These are phyloP conservation scores for fission yeast (Schizosaccharomyces pombe) DNA, from an alignment of 805 yeast genomes.

Conservation along the genomic window DNA sequence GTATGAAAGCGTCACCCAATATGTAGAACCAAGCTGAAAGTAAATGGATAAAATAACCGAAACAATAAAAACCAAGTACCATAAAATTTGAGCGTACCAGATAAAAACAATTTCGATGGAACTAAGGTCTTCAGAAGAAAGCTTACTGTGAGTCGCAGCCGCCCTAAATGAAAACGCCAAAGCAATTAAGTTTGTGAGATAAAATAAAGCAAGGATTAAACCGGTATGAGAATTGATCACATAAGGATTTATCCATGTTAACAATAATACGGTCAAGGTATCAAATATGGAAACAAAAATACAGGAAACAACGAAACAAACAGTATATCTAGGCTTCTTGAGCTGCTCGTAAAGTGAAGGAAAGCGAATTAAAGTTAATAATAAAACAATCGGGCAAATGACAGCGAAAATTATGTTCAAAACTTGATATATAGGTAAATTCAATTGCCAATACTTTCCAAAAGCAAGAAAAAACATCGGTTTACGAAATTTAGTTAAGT, in stretches of 20 bases:
- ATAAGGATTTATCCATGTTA: not conserved
- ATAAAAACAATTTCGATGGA: not conserved
- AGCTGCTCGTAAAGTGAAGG: not conserved
- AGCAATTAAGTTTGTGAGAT: not conserved
- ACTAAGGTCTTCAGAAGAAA: not conserved
- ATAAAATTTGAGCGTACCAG: not conserved
- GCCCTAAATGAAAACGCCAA: not conserved
- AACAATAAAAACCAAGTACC: not conserved
- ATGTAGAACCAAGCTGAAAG: not conserved
- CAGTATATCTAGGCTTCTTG: not conserved
- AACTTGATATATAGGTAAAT: conserved; percentile 1
- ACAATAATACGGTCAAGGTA: not conserved
- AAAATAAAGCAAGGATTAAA: not conserved
- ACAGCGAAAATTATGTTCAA: conserved; percentile 30
- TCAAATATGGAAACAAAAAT: not conserved
- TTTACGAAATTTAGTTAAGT: conserved; percentile 11
- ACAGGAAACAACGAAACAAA: not conserved
- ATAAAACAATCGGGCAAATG: conserved; percentile 29
- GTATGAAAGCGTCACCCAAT: not conserved
- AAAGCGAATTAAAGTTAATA: conserved; percentile 20
- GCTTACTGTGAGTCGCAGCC: not conserved
- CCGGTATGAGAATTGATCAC: not conserved
- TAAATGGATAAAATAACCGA: not conserved
- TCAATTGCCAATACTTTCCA: conserved; percentile 13
- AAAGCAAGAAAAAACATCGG: conserved; percentile 34